These are phyloP conservation scores for Daldinia decipiens DNA, from an alignment of 495 filamentous ascomycete genomes.

Conservation along the genomic window DNA sequence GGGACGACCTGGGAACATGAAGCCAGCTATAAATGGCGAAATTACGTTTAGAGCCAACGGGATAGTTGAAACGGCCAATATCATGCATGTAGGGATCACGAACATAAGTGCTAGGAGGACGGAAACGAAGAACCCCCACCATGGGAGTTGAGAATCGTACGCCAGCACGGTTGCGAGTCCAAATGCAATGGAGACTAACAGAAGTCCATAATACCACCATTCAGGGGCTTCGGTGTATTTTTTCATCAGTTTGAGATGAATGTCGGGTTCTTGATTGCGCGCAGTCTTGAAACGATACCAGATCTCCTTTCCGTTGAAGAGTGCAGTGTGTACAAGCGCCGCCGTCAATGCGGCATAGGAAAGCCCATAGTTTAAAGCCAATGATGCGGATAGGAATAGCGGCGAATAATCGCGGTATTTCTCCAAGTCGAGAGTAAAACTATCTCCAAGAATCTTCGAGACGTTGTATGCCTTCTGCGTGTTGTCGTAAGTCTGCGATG, in stretches of 20 bases:
- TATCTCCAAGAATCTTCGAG: constrained; percentile 60
- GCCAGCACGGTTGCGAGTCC: constrained; percentile 62
- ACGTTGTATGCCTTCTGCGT: constrained; percentile 64
- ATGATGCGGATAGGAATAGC: constrained; percentile 69
- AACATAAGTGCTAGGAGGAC: constrained; percentile 61
- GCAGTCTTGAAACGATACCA: constrained; percentile 60
- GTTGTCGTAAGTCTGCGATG: constrained; percentile 69
- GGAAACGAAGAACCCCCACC: constrained; percentile 62
- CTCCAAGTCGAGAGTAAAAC: constrained; percentile 62
- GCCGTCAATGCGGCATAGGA: constrained; percentile 68
- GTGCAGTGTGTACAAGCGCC: constrained; percentile 62
- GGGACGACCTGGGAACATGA: constrained; percentile 68
- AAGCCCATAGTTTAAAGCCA: constrained; percentile 67
- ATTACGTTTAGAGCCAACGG: constrained; percentile 66
- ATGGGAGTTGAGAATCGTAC: constrained; percentile 60
- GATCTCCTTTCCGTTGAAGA: constrained; percentile 67
- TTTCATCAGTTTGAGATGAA: constrained; percentile 71
- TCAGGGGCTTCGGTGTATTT: constrained; percentile 68
- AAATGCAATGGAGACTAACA: constrained; percentile 62
- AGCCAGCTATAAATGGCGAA: constrained; percentile 71
- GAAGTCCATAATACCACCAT: constrained; percentile 69
- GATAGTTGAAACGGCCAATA: constrained; percentile 66
- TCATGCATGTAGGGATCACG: constrained; percentile 64
- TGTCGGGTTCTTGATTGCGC: constrained; percentile 65
- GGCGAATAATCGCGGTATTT: constrained; percentile 69